These are phyloP conservation scores for Brassica hybrid DNA, from an alignment of 441 rosid genomes.

Conservation along the genomic window DNA sequence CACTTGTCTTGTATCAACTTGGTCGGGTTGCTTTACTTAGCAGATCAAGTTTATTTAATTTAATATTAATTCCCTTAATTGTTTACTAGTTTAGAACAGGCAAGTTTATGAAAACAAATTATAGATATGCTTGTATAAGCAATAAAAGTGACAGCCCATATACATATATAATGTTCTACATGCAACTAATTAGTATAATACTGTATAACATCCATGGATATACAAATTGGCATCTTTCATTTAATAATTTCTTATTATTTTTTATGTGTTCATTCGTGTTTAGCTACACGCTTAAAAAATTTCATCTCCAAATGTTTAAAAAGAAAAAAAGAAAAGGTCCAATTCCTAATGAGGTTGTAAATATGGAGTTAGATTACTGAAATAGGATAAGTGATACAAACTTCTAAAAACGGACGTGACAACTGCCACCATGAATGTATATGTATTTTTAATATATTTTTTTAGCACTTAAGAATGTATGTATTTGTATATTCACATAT, in stretches of 20 bases:
- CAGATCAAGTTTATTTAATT: conserved; percentile 22
- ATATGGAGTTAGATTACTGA: not conserved
- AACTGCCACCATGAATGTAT: conserved; percentile 7
- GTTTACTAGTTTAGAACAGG: conserved; percentile 29
- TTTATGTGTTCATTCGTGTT: too few relatives aligned
- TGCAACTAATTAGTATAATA: conserved; percentile 22
- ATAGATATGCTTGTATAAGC: conserved; percentile 10
- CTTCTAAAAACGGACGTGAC: conserved; percentile 24
- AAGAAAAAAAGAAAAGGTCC: not conserved
- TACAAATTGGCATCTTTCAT: too few relatives aligned
- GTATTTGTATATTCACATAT: not conserved
- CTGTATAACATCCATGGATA: not conserved
- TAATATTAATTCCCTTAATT: not conserved
- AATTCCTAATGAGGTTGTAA: conserved; percentile 11
- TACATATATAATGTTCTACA: conserved; percentile 10
- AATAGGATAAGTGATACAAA: not conserved
- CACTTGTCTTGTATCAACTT: conserved; percentile 29
- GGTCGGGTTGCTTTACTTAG: conserved; percentile 40
- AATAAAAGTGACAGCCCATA: not conserved
- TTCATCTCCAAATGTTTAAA: conserved; percentile 1
- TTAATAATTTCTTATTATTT: too few relatives aligned
- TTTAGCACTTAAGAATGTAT: not conserved
- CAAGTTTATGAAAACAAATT: not conserved
- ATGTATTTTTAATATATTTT: conserved; percentile 13
- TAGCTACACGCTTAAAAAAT: not conserved